phyloP scores from a whole-genome alignment of 306 rosid genomes.

The Ormosia emarginata region DNA sequence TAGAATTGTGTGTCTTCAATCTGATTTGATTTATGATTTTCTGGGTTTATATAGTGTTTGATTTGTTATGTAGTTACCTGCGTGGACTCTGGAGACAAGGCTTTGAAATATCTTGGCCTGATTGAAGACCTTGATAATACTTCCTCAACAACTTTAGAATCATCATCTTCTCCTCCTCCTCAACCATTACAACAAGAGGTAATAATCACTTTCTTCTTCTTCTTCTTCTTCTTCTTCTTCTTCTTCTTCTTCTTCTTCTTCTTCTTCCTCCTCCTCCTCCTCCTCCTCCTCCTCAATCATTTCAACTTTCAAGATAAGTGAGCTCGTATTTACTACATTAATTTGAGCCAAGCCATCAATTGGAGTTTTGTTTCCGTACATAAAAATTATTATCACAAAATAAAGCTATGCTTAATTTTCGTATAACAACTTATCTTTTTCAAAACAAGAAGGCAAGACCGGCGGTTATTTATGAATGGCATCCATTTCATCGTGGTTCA shows the following conservation, averaged over 20 bases:
- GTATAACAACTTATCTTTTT: neutral
- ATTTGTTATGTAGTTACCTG: conserved; percentile 60
- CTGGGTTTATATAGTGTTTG: neutral
- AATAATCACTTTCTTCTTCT: neutral
- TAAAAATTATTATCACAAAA: neutral
- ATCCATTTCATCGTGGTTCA: neutral
- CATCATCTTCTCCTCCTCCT: conserved; percentile 20
- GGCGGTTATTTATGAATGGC: neutral
- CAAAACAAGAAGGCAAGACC: neutral
- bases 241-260: neutral
- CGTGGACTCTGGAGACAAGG: conserved; percentile 95
- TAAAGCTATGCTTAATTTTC: neutral
- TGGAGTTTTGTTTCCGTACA: neutral
- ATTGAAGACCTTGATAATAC: conserved; percentile 42
- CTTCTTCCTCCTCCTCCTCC: neutral
- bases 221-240: neutral
- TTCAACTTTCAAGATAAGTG: neutral
- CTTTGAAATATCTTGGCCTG: conserved; percentile 78
- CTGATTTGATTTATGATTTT: neutral
- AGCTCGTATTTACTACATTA: neutral
- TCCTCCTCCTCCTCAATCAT: neutral
- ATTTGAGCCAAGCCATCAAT: neutral
- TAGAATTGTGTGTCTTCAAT: neutral
- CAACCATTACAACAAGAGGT: conserved; percentile 39
- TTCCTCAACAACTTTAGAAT: conserved; percentile 44